Base-by-base conservation (phyloP, 768 basidiomycete species). In the Aureoboletus auriporus region DNA sequence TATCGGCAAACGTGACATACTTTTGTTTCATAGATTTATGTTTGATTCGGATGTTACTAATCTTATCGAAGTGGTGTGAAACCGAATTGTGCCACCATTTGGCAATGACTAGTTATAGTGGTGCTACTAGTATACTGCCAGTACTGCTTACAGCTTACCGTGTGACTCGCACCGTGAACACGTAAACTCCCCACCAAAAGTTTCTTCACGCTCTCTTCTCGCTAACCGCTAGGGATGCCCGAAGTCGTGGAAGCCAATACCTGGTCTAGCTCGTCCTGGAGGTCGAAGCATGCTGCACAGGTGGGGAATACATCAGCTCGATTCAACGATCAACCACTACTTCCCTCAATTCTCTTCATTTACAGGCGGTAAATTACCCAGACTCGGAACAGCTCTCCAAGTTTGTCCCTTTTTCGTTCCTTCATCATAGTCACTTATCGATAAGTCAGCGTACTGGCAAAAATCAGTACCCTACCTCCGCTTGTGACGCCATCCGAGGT, bases 401-500 rank as follows among this genome's bases (percentile, higher is more conserved):
- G 85, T 82, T 51, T 53, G 75, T 54, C 35, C 27, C 6, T 13
- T 20, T 31, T 43, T n/a, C 39, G 8, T 27, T 29, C 12, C 20
- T n/a, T 8, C 11, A 14, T 33, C 39, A 4, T 40, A 30, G n/a
- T n/a, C 17, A 38, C n/a, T 31, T 27, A 33, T 5, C 26, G 16
- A 30, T 23, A 34, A 52, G 20, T 23, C 51, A 92, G 89, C 50
- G 87, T 93, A 5, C 73, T 95, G n/a, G 67, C 71, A 11, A 93
- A 93, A 70, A 79, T 98, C 38, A 69, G 72, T 30, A 74, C 73
- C 7, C 71, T 99, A 4, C 96, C 96, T 6, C 95, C 94, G 17
- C 72, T 99, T 4, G 96, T 98, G 4, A 89, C 93, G 0, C 86
- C 93, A 1, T 83, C 88, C 39, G 96, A 99, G 82, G 94, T 94